Evolutionary conservation across 352 stramenopile genomes (phyloP).

Genomic region (Achlya hypogyna): DNA sequence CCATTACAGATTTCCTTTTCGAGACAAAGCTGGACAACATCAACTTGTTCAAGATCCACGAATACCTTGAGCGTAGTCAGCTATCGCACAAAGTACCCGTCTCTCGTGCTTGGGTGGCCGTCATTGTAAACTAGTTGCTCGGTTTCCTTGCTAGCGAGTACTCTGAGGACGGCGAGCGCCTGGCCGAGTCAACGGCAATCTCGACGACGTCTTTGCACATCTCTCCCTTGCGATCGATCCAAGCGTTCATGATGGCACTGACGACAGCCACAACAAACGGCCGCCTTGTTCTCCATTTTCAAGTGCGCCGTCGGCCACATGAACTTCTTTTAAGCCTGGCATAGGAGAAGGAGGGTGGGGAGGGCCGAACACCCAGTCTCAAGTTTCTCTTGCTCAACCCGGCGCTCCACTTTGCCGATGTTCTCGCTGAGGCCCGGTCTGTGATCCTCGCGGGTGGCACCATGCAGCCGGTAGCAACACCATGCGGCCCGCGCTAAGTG

Average conservation of each 20-base stretch:
- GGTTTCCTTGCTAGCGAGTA: slow-evolving; percentile 20
- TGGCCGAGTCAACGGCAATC: slow-evolving; percentile 18
- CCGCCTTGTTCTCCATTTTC: slow-evolving; percentile 52
- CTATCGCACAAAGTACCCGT: slow-evolving; percentile 78
- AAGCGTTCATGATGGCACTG: slow-evolving; percentile 65
- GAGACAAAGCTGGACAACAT: slow-evolving; percentile 55
- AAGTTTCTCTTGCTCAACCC: slow-evolving; percentile 96
- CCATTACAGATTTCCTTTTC: slow-evolving; percentile 82
- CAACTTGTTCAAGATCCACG: slow-evolving; percentile 85
- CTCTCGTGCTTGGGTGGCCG: neutral
- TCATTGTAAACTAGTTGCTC: slow-evolving; percentile 12
- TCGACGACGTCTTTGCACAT: slow-evolving; percentile 58
- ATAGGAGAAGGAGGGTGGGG: slow-evolving; percentile 19
- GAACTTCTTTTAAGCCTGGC: slow-evolving; percentile 26
- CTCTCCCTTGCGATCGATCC: slow-evolving; percentile 73
- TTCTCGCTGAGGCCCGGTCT: slow-evolving; percentile 90
- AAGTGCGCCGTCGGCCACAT: slow-evolving; percentile 36
- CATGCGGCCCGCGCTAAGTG: neutral
- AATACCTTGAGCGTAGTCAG: slow-evolving; percentile 69
- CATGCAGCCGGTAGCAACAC: slow-evolving; percentile 84
- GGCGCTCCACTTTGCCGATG: slow-evolving; percentile 87
- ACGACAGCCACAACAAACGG: slow-evolving; percentile 60
- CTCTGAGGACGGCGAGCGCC: slow-evolving; percentile 7
- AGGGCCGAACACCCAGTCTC: slow-evolving; percentile 53
- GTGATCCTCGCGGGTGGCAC: slow-evolving; percentile 97